Percentiles rank a stretch among this genome's conserved stretches.
phyloP scores from a whole-genome alignment of 345 rosid genomes.

The Aquilaria sinensis region DNA sequence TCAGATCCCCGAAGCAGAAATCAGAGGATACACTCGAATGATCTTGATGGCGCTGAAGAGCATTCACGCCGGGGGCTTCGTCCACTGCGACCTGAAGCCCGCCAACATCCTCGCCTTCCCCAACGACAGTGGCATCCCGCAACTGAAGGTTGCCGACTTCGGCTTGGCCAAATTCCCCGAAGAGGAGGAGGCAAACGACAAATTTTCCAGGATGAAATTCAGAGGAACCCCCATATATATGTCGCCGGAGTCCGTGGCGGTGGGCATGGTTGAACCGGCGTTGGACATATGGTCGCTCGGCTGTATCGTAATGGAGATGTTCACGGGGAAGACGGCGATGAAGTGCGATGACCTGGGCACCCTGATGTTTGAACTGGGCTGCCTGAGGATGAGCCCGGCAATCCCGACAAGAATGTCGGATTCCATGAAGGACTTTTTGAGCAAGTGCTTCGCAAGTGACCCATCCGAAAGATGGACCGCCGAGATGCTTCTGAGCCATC shows the following conservation, averaged over 20 bases:
- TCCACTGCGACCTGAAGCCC: slow-evolving; percentile 1
- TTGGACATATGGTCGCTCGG: slow-evolving; percentile 4
- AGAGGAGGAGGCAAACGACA: no score
- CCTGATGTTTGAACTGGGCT: not conserved
- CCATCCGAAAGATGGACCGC: not conserved
- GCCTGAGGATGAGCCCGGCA: not conserved
- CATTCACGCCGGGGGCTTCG: not conserved
- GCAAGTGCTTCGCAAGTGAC: not conserved
- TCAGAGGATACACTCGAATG: not conserved
- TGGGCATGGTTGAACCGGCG: no score
- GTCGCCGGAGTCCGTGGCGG: not conserved
- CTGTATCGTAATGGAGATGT: not conserved
- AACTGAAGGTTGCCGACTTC: not conserved
- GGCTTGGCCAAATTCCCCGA: not conserved
- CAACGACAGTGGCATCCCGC: not conserved
- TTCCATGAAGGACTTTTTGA: not conserved
- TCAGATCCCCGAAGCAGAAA: not conserved
- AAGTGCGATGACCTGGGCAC: no score
- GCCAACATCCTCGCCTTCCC: not conserved
- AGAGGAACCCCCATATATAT: not conserved
- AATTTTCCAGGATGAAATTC: not conserved
- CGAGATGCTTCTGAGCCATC: not conserved
- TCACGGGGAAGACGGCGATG: not conserved
- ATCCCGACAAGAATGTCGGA: not conserved
- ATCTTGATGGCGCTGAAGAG: not conserved